Evolutionary conservation across 345 rosid genomes (phyloP), one percentile per base, ranked within the genome.

Genomic region (Iberis pinnata): DNA sequence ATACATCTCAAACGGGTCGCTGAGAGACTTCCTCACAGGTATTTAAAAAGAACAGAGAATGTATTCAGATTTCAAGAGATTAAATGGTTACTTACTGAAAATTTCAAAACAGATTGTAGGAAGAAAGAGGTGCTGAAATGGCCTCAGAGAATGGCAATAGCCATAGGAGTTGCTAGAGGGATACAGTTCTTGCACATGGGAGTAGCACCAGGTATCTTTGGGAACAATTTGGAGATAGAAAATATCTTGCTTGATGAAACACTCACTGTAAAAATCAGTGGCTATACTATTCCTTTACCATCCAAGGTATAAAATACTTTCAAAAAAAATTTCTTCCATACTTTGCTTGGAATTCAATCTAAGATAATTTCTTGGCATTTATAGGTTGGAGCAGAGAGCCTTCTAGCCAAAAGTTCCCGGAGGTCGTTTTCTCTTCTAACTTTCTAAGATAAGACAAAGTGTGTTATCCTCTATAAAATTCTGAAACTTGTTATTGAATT

Each of bases 171-270:
- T 7, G 87, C 96, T 5, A 80, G 95, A 51, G 98, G 96, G 60
- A 76, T 84, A 57, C 98, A 87, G 49, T 90, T 90, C 82, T 71
- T 90, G 71, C 98, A 90, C 71, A 75, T 81, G 9, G 96, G 95
- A 62, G 81, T 86, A 26, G 76, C 94, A 15, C 87, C 90, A 8
- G 89, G 89, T 10, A 73, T 90, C 32, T 82, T 73, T 33, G 92
- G 96, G 59, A 87, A 84, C 55, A 75, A 80, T 68, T 37, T 90
- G 65, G 78, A 84, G 67, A 71, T 84, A 6, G 88, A 82, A 16
- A 78, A 82, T 61, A 76, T 90, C 18, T 40, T 84, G 72, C 70
- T 90, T 61, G 96, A 82, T 63, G 95, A 84, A 15, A 73, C 70
- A 67, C 95, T 90, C 56, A 74, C 83, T 1, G 76, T 87, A 17